A percentile compares a stretch with the other conserved stretches of the same genome.
Conservation (phyloP, 73 alveolate species). For the Blepharisma stoltei region DNA sequence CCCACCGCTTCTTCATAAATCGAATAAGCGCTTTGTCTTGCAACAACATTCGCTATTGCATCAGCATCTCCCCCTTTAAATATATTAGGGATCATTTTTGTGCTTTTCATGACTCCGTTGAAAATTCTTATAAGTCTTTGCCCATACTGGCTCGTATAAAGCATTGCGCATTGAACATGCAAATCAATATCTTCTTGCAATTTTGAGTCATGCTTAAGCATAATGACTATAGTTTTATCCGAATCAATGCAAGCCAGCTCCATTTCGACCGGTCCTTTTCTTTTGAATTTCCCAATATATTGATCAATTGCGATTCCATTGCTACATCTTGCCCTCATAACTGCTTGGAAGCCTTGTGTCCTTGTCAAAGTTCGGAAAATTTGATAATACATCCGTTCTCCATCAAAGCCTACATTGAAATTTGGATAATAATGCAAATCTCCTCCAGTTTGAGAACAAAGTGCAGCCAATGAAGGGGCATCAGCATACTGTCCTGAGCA, state of each 20-base stretch:
- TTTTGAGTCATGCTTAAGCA: conserved; percentile 39
- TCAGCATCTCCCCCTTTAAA: conserved; percentile 53
- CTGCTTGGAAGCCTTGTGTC: conserved; percentile 47
- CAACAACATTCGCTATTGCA: conserved; percentile 26
- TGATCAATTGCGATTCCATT: conserved; percentile 47
- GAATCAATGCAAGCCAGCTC: conserved; percentile 54
- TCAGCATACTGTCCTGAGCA: not conserved
- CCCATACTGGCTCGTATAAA: conserved; percentile 46
- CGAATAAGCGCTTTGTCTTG: conserved; percentile 16
- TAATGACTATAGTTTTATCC: conserved; percentile 52
- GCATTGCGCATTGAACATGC: conserved; percentile 52
- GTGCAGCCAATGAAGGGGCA: not conserved
- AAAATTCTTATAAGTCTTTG: conserved; percentile 51
- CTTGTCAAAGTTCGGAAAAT: conserved; percentile 47
- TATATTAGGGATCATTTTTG: conserved; percentile 28
- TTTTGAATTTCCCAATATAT: conserved; percentile 44
- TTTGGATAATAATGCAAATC: not conserved
- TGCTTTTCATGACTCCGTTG: conserved; percentile 33
- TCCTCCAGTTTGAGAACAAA: conserved; percentile 14
- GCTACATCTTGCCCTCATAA: conserved; percentile 43
- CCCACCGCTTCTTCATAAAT: not conserved
- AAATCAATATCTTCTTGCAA: conserved; percentile 33
- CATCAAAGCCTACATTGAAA: not conserved
- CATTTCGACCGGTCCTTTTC: conserved; percentile 40
- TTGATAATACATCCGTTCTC: not conserved